Conservation (phyloP, 352 stramenopile species). For the Pythium aquatile region DNA sequence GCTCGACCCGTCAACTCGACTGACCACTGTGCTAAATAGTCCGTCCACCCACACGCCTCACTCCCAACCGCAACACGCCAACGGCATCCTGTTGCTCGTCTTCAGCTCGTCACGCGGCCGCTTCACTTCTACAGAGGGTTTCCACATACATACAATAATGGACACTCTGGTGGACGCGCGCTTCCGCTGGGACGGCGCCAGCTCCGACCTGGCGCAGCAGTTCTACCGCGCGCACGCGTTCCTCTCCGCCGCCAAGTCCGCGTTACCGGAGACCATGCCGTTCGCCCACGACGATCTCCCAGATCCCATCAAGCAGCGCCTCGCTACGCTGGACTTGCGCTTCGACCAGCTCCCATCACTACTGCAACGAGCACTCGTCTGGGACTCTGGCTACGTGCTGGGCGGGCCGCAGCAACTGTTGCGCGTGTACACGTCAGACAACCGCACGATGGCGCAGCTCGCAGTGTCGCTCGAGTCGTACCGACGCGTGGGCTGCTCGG, state of each 20-base stretch:
- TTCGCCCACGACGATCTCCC: conserved; percentile 17
- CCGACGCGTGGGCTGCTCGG: conserved; percentile 17
- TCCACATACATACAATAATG: background rate
- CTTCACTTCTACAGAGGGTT: background rate
- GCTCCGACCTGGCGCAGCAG: conserved; percentile 31
- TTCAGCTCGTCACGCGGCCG: background rate
- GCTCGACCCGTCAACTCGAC: background rate
- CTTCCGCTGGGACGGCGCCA: conserved; percentile 24
- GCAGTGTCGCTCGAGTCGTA: conserved; percentile 27
- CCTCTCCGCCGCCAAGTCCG: background rate
- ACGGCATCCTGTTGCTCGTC: background rate
- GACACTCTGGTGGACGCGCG: conserved; percentile 1
- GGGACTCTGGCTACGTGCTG: conserved; percentile 22
- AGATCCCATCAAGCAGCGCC: conserved; percentile 4
- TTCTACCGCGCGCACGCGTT: conserved; percentile 23
- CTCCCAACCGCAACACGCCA: too few relatives aligned
- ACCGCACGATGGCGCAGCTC: conserved; percentile 33
- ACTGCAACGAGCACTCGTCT: conserved; percentile 24
- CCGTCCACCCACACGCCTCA: too few relatives aligned
- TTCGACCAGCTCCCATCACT: conserved; percentile 18
- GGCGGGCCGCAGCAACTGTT: conserved; percentile 16
- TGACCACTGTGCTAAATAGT: background rate
- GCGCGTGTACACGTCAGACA: conserved; percentile 29
- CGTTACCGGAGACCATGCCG: conserved; percentile 4
- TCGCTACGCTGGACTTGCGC: conserved; percentile 5